Conservation (phyloP, 768 basidiomycete genomes). For the Rickenella mellea region DNA sequence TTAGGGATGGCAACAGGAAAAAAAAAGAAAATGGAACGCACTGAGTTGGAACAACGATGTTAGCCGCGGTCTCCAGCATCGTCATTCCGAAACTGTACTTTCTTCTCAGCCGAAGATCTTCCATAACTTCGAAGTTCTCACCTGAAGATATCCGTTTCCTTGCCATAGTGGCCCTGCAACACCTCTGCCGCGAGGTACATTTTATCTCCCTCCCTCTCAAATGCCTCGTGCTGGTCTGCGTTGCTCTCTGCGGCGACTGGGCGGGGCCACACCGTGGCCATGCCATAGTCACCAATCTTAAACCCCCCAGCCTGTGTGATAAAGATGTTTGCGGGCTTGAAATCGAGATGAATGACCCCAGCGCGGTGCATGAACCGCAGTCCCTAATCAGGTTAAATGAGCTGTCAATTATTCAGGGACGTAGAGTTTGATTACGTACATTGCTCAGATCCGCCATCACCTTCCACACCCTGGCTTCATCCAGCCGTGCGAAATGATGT, state of each 20-base stretch:
- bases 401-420: neutral
- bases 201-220: constrained; percentile 96
- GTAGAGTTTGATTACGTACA: constrained; percentile 37
- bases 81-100: constrained; percentile 81
- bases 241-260: constrained; percentile 23
- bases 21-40: constrained; percentile 32
- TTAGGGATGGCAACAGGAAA: neutral
- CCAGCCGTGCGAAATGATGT: constrained; percentile 69
- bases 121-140: constrained; percentile 25
- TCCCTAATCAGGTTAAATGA: constrained; percentile 37
- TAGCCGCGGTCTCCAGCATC: constrained; percentile 89
- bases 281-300: constrained; percentile 97
- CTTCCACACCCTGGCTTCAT: constrained; percentile 95
- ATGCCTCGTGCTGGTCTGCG: constrained; percentile 24
- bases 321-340: constrained; percentile 97
- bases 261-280: constrained; percentile 92
- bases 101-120: constrained; percentile 4
- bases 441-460: constrained; percentile 82
- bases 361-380: constrained; percentile 82
- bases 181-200: constrained; percentile 96
- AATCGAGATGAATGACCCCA: constrained; percentile 87
- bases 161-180: constrained; percentile 82
- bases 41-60: constrained; percentile 96
- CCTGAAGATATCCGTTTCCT: constrained; percentile 96
- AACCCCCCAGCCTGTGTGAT: constrained; percentile 79